Base-by-base conservation (phyloP, 164 flowering plant genomes). In the Nymphaea thermarum region DNA sequence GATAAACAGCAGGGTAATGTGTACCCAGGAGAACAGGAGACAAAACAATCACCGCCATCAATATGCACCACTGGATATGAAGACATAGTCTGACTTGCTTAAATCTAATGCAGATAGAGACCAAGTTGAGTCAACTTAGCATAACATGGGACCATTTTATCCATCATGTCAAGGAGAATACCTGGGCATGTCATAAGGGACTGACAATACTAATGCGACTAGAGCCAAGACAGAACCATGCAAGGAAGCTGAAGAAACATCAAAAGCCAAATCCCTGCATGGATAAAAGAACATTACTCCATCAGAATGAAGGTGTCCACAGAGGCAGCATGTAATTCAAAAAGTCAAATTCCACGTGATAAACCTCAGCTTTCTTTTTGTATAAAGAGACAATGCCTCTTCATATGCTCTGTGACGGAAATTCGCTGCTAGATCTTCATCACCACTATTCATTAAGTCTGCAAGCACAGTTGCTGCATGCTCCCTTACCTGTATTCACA, bases 101-200 rank as follows among this genome's bases (percentile, higher is more conserved):
- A 25, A 25, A 25, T 25, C 36, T 25, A 25, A 25, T 25, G 36
- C 36, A 25, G 36, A 25, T 25, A 25, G 36, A 25, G 36, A 25
- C 36, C 36, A 25, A 25, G 1, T 25, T 25, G 36, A 25, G 36
- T 25, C 36, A 25, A 25, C 36, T 25, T 25, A 25, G 36, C 36
- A 25, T 25, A 25, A 25, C 36, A 25, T 25, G 36, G 36, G 14
- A 10, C 57, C 8, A 15, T 8, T 51, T 51, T 51, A 51, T 51
- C 12, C 57, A 51, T 51, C 14, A 51, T 51, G 3, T 51, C 57
- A 51, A 51, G 16, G 42, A 62, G 42, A 62, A 70, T 70, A 94
- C 99, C 99, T 89, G 71, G 99, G 95, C 89, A 94, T 94, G 74
- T 94, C 99, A 74, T 94, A 91, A 47, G 99, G 97, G 66, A 90